Percentiles rank a stretch among this genome's conserved stretches.
Conservation (phyloP, 768 basidiomycete genomes). For the Tulasnella sp. region DNA sequence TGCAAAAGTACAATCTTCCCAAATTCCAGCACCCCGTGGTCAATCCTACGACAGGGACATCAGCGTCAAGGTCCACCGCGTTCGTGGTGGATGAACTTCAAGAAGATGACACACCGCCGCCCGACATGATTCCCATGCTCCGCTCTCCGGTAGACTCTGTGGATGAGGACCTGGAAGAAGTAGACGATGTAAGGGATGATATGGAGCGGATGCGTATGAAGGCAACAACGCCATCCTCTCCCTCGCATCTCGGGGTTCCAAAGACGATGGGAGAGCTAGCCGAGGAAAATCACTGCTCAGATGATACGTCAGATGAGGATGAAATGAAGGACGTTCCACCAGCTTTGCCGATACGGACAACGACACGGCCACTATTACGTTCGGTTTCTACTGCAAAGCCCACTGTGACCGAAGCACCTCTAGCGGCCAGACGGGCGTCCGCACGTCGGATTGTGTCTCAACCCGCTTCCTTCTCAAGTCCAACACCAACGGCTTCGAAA, state of each 20-base stretch:
- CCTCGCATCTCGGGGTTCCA: neutral
- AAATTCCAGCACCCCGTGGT: conserved; percentile 25
- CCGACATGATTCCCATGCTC: neutral
- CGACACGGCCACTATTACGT: neutral
- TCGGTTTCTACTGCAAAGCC: neutral
- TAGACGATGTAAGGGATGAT: neutral
- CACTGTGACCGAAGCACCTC: neutral
- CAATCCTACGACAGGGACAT: neutral
- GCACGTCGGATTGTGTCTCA: neutral
- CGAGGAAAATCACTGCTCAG: neutral
- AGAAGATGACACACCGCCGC: neutral
- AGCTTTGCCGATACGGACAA: neutral
- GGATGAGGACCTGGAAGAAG: neutral
- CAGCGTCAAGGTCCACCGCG: neutral
- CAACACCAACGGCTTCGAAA: neutral
- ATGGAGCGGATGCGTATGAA: neutral
- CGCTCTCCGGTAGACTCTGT: neutral
- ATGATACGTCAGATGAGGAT: neutral
- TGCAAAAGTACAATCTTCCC: conserved; percentile 61
- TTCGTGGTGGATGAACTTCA: neutral
- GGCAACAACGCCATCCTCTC: neutral
- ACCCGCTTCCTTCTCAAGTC: neutral
- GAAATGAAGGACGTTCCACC: neutral
- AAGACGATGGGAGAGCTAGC: conserved; percentile 12
- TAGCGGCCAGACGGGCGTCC: neutral